phyloP scores from a whole-genome alignment of 2,329 filamentous ascomycete species.

The Colletotrichum tamarilloi region DNA sequence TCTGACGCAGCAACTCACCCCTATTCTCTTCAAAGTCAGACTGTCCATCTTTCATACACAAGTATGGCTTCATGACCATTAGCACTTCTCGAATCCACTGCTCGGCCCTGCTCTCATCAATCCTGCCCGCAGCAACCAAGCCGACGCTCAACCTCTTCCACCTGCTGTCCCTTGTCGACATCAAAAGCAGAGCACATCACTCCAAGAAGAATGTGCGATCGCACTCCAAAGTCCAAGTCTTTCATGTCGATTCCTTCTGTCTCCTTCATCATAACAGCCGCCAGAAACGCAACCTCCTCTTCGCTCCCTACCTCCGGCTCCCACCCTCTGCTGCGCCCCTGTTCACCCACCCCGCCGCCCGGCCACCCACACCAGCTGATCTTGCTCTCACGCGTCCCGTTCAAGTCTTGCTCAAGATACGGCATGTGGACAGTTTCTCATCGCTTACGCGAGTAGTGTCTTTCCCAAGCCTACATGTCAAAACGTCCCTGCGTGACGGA shows the following conservation, averaged over 20 bases:
- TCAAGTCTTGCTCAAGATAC: slow-evolving; percentile 22
- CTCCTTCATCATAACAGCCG: slow-evolving; percentile 33
- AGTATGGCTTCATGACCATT: background rate
- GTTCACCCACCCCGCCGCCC: slow-evolving; percentile 6
- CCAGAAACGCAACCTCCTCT: slow-evolving; percentile 36
- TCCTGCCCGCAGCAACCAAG: slow-evolving; percentile 5
- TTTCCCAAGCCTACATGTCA: slow-evolving; percentile 18
- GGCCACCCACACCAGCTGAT: slow-evolving; percentile 29
- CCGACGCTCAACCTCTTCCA: slow-evolving; percentile 9
- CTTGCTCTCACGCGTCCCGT: slow-evolving; percentile 22
- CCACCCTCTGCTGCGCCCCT: slow-evolving; percentile 27
- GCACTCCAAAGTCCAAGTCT: slow-evolving; percentile 30
- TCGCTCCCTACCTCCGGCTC: slow-evolving; percentile 36
- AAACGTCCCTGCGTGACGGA: slow-evolving; percentile 3
- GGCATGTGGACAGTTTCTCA: slow-evolving; percentile 11
- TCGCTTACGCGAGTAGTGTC: slow-evolving; percentile 12
- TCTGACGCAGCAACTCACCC: background rate
- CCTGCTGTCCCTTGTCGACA: background rate
- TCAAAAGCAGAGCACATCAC: slow-evolving; percentile 27
- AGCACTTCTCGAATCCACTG: slow-evolving; percentile 13
- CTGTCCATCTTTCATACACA: background rate
- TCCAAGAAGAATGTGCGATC: slow-evolving; percentile 36
- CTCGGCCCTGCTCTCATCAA: background rate
- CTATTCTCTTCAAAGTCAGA: background rate
- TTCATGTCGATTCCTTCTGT: slow-evolving; percentile 18